Evolutionary conservation across 768 basidiomycete genomes (phyloP).

Genomic region (Suillus hirtellus): DNA sequence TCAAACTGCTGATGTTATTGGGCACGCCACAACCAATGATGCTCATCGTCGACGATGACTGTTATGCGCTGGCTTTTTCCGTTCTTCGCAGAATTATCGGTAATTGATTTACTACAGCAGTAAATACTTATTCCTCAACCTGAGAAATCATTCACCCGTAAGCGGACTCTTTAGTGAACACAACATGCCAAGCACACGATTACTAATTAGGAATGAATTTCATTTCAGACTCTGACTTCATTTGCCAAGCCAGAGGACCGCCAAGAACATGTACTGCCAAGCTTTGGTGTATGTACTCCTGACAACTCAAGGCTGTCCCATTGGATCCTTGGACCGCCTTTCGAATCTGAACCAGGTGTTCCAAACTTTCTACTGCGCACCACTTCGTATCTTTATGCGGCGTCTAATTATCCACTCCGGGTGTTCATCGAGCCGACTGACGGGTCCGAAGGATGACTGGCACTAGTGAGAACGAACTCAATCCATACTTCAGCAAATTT

Average conservation of each 20-base stretch:
- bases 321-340: neutral
- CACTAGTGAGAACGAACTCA: constrained; percentile 2
- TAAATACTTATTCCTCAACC: neutral
- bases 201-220: neutral
- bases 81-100: neutral
- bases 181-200: neutral
- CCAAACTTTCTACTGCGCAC: neutral
- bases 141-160: neutral
- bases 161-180: neutral
- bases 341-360: neutral
- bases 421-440: too few relatives aligned
- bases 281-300: neutral
- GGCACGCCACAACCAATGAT: neutral
- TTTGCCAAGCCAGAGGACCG: neutral
- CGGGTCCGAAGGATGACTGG: neutral
- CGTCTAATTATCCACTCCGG: neutral
- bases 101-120: neutral
- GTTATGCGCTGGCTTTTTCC: neutral
- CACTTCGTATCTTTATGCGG: neutral
- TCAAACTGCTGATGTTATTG: neutral
- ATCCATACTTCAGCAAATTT: neutral
- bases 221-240: constrained; percentile 5
- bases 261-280: neutral
- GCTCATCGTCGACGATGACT: neutral
- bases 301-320: neutral